Evolutionary conservation across 2,329 filamentous ascomycete species (phyloP).

Genomic region (Polytolypa hystricis): DNA sequence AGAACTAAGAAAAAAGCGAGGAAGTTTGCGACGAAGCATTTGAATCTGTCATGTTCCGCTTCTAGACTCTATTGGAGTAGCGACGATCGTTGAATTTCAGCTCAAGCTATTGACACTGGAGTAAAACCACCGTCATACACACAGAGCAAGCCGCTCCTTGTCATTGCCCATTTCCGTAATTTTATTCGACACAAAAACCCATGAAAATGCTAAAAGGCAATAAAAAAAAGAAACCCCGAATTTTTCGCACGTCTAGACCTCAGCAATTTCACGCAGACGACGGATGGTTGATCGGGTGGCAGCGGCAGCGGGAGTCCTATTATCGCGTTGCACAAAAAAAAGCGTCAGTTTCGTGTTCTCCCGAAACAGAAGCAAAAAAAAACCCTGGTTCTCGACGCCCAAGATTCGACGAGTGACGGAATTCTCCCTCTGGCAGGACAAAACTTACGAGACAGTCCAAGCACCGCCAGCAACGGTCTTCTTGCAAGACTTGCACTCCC

Average conservation of each 20-base stretch:
- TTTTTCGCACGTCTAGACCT: conserved; percentile 54
- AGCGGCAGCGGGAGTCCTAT: conserved; percentile 80
- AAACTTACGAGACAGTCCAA: conserved; percentile 89
- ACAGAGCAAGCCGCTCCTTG: too few relatives aligned
- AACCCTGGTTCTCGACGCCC: not conserved
- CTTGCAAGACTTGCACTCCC: conserved; percentile 91
- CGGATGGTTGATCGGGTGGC: conserved; percentile 93
- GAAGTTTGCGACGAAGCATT: too few relatives aligned
- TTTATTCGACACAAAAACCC: conserved; percentile 9
- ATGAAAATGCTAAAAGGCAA: conserved; percentile 6
- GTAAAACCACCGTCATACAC: too few relatives aligned
- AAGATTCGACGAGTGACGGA: not conserved
- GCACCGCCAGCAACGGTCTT: conserved; percentile 91
- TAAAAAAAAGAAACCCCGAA: conserved; percentile 5
- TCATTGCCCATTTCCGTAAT: conserved; percentile 10
- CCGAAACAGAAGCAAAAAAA: conserved; percentile 1
- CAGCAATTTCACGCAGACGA: conserved; percentile 92
- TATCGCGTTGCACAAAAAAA: conserved; percentile 1
- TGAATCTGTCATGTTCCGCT: too few relatives aligned
- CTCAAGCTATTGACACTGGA: too few relatives aligned
- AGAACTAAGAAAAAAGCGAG: too few relatives aligned
- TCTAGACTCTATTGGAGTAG: too few relatives aligned
- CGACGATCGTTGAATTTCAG: too few relatives aligned
- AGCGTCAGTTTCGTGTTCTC: conserved; percentile 17
- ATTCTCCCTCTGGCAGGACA: conserved; percentile 5